Percentiles rank a stretch among this genome's conserved stretches.
Evolutionary conservation across 1,284 basidiomycete genomes (phyloP).

Genomic region (Sporisorium exsertum): DNA sequence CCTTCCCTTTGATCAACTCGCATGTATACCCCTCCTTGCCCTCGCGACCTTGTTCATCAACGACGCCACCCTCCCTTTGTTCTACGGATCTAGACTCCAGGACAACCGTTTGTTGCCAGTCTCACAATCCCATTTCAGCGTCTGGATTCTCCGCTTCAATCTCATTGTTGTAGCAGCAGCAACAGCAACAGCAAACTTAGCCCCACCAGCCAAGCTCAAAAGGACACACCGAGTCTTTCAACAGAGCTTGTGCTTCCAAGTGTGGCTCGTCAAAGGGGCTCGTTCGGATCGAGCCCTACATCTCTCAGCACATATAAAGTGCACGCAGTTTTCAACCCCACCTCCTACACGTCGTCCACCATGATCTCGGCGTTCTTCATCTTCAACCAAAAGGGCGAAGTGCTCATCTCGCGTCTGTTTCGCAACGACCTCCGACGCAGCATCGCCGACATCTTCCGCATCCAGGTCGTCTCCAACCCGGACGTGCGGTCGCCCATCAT

Average conservation of each 20-base stretch:
- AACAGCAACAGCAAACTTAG: neutral
- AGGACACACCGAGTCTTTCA: neutral
- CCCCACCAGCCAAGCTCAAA: neutral
- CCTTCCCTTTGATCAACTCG: neutral
- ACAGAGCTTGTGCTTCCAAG: neutral
- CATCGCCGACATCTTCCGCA: conserved; percentile 67
- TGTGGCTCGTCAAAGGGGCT: neutral
- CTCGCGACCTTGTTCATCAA: neutral
- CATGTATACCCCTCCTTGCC: neutral
- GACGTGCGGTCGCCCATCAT: conserved; percentile 97
- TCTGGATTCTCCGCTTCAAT: neutral
- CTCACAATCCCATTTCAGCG: neutral
- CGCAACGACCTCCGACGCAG: conserved; percentile 63
- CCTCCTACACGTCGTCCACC: conserved; percentile 9
- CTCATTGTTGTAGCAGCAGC: neutral
- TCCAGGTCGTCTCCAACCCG: conserved; percentile 97
- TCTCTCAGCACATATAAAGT: conserved; percentile 2
- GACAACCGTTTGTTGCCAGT: neutral
- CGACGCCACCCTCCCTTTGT: conserved; percentile 1
- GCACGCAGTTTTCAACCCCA: neutral
- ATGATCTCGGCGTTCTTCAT: conserved; percentile 88
- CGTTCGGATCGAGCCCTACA: neutral
- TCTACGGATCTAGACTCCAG: neutral
- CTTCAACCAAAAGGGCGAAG: conserved; percentile 96
- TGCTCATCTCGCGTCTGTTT: conserved; percentile 67